Evolutionary conservation across 108 stramenopile genomes (phyloP).

Genomic region (Cyclostephanos invisitatus): DNA sequence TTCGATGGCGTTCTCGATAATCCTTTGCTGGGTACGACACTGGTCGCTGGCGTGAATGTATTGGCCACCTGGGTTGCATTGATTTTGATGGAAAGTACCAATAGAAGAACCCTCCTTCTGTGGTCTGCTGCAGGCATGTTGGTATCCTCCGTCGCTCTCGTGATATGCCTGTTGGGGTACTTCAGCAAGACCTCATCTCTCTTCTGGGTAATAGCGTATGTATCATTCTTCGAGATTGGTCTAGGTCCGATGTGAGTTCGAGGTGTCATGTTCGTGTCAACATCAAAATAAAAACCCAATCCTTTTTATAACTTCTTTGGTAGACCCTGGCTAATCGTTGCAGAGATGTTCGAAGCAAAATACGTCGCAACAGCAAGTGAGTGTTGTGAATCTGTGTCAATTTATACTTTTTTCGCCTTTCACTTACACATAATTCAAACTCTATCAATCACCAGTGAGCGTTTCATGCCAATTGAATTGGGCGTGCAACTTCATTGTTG

Average conservation of each 20-base stretch:
- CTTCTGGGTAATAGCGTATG: constrained; percentile 60
- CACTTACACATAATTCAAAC: constrained; percentile 31
- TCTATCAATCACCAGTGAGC: constrained; percentile 21
- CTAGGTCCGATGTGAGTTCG: constrained; percentile 66
- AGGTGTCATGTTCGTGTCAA: background rate
- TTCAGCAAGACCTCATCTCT: constrained; percentile 50
- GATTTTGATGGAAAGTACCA: constrained; percentile 65
- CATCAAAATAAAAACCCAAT: background rate
- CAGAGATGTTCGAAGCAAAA: constrained; percentile 89
- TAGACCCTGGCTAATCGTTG: constrained; percentile 92
- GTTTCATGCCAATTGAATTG: constrained; percentile 56
- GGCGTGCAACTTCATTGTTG: constrained; percentile 91
- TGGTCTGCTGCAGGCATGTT: constrained; percentile 55
- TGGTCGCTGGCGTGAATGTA: constrained; percentile 71
- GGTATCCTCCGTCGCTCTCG: constrained; percentile 33
- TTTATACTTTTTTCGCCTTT: constrained; percentile 50
- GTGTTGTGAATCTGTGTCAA: constrained; percentile 48
- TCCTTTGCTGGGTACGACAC: constrained; percentile 62
- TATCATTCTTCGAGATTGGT: constrained; percentile 82
- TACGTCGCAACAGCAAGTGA: constrained; percentile 78
- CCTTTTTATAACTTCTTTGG: background rate
- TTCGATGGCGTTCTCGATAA: constrained; percentile 72
- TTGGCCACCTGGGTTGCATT: constrained; percentile 78
- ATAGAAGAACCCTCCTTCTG: constrained; percentile 59
- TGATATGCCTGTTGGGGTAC: constrained; percentile 33